phyloP scores from a whole-genome alignment of 805 yeast species.

The Nakazawaea siamensis region DNA sequence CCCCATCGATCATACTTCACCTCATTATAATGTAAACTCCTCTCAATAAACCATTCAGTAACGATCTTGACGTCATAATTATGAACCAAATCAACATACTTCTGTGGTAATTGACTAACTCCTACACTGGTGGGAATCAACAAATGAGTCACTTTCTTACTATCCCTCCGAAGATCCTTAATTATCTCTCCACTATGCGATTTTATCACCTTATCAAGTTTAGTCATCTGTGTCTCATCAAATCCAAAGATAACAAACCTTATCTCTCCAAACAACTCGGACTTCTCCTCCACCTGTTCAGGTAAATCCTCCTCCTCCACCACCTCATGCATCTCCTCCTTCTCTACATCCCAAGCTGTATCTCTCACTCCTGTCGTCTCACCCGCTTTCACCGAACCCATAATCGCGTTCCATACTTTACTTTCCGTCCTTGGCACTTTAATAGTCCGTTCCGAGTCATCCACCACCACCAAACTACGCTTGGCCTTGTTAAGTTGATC shows the following conservation, averaged over 20 bases:
- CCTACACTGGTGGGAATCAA: constrained; percentile 17
- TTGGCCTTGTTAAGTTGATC: constrained; percentile 13
- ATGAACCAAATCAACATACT: constrained; percentile 10
- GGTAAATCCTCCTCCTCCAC: neutral
- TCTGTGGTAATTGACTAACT: neutral
- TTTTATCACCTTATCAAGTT: constrained; percentile 32
- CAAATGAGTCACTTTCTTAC: constrained; percentile 12
- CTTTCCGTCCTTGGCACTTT: constrained; percentile 7
- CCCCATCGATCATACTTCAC: constrained; percentile 57
- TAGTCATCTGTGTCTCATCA: constrained; percentile 10
- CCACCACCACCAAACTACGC: neutral
- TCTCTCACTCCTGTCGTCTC: neutral
- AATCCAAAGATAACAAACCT: neutral
- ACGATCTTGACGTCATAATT: constrained; percentile 26
- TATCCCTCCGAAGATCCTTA: no score
- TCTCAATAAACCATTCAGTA: constrained; percentile 79
- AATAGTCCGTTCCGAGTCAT: constrained; percentile 8
- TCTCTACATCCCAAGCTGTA: neutral
- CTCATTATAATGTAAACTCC: constrained; percentile 52
- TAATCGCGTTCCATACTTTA: constrained; percentile 11
- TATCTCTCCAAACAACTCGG: neutral
- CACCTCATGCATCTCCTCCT: neutral
- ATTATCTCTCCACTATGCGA: constrained; percentile 36
- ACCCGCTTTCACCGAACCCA: constrained; percentile 4
- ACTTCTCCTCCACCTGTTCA: neutral